phyloP scores from a whole-genome alignment of 148 eudicot species.

The Chenopodium album region DNA sequence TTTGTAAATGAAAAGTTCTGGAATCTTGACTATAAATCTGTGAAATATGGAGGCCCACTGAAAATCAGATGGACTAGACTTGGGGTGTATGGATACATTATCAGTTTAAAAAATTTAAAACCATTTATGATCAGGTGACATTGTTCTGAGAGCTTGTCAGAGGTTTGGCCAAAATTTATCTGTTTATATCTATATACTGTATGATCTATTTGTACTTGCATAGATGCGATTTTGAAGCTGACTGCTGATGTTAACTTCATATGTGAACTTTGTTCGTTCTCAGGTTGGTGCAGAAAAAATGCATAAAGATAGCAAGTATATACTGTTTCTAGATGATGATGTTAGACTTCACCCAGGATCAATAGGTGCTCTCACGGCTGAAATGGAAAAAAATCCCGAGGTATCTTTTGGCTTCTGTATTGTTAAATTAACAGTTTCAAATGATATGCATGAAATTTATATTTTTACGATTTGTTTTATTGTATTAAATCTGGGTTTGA shows the following conservation, averaged over 20 bases:
- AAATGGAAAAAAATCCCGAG: conserved; percentile 93
- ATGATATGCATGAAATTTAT: background rate
- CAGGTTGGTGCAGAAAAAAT: conserved; percentile 94
- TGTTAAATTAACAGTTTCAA: background rate
- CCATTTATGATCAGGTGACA: background rate
- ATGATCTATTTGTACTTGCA: background rate
- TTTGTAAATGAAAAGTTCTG: background rate
- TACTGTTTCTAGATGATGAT: conserved; percentile 94
- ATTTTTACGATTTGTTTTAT: background rate
- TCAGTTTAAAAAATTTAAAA: background rate
- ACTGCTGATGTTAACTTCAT: background rate
- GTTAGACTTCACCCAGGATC: conserved; percentile 97
- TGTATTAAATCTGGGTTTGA: background rate
- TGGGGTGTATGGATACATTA: background rate
- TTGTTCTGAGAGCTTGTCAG: background rate
- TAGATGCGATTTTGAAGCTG: background rate
- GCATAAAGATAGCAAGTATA: conserved; percentile 95
- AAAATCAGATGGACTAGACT: background rate
- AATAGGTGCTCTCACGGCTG: conserved; percentile 92
- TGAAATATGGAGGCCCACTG: background rate
- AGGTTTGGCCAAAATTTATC: background rate
- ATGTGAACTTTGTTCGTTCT: background rate
- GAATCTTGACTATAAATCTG: background rate
- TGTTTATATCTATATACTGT: background rate
- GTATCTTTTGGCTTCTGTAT: conserved; percentile 32